Percentiles rank a stretch among this genome's conserved stretches.
Evolutionary conservation across 768 basidiomycete species (phyloP).

Genomic region (Postia placenta): DNA sequence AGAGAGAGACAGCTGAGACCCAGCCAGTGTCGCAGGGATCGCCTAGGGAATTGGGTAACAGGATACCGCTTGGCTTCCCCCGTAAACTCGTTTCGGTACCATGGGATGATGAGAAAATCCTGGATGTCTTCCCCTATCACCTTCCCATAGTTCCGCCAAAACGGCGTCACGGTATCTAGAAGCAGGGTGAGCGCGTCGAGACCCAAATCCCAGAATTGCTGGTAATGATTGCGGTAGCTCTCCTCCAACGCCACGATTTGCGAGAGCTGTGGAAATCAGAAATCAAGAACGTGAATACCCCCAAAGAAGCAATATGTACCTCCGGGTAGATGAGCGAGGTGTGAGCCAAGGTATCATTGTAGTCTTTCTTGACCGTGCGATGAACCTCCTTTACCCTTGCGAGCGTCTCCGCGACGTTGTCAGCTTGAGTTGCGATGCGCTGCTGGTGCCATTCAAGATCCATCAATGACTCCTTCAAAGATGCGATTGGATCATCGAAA

Average conservation of each 20-base stretch:
- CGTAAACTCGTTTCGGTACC: constrained; percentile 81
- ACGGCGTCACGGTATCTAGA: constrained; percentile 69
- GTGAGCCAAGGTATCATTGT: constrained; percentile 57
- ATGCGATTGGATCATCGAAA: constrained; percentile 47
- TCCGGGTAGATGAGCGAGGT: constrained; percentile 78
- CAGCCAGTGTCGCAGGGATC: constrained; percentile 66
- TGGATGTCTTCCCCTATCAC: constrained; percentile 76
- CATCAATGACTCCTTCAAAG: constrained; percentile 44
- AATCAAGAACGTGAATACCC: not conserved
- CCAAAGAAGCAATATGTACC: constrained; percentile 31
- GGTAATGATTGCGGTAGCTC: constrained; percentile 74
- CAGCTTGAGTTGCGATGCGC: constrained; percentile 39
- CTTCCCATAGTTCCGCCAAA: constrained; percentile 79
- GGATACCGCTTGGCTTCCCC: constrained; percentile 67
- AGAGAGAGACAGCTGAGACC: constrained; percentile 49
- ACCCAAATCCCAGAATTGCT: constrained; percentile 77
- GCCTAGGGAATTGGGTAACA: constrained; percentile 49
- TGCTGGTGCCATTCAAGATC: constrained; percentile 42
- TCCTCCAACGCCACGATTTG: constrained; percentile 67
- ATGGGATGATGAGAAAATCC: constrained; percentile 76
- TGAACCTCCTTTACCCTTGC: constrained; percentile 51
- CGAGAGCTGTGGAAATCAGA: constrained; percentile 50
- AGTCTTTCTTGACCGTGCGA: constrained; percentile 51
- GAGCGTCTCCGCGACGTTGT: constrained; percentile 43
- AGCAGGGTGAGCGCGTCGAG: constrained; percentile 73